Conservation (phyloP, 163 green algal genomes). For the Chlorella variabilis region DNA sequence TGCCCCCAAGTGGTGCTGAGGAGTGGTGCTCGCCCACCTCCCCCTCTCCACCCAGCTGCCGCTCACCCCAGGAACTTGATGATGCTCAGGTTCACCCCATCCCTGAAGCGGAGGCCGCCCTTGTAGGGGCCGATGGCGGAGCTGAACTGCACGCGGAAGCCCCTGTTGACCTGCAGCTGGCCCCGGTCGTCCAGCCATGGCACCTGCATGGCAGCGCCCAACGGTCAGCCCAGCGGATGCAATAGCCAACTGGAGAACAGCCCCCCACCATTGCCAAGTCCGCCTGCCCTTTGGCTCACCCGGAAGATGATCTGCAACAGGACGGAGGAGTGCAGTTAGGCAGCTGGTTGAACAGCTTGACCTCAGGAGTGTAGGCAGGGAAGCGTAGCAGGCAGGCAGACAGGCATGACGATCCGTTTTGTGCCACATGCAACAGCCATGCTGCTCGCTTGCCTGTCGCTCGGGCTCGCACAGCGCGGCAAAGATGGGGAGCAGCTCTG, state of each 20-base stretch:
- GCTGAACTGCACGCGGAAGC: slow-evolving; percentile 83
- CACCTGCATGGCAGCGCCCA: no score
- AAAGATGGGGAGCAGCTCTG: slow-evolving; percentile 62
- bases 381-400: no score
- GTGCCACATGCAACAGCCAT: no score
- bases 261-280: no score
- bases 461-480: slow-evolving; percentile 79
- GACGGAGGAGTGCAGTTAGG: background rate
- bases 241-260: no score
- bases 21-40: background rate
- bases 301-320: slow-evolving; percentile 66
- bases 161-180: slow-evolving; percentile 74
- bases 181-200: slow-evolving; percentile 62
- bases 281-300: no score
- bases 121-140: slow-evolving; percentile 66
- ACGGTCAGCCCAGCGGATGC: no score
- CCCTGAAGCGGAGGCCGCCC: slow-evolving; percentile 84
- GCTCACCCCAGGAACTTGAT: slow-evolving; percentile 72
- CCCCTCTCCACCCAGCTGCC: background rate
- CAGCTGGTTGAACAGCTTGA: background rate
- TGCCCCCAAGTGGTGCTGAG: background rate
- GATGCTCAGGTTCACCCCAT: slow-evolving; percentile 79
- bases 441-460: slow-evolving; percentile 46
- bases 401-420: no score
- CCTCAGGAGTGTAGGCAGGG: background rate